Evolutionary conservation across 352 stramenopile genomes (phyloP).

Genomic region (Blastocystis sp.): DNA sequence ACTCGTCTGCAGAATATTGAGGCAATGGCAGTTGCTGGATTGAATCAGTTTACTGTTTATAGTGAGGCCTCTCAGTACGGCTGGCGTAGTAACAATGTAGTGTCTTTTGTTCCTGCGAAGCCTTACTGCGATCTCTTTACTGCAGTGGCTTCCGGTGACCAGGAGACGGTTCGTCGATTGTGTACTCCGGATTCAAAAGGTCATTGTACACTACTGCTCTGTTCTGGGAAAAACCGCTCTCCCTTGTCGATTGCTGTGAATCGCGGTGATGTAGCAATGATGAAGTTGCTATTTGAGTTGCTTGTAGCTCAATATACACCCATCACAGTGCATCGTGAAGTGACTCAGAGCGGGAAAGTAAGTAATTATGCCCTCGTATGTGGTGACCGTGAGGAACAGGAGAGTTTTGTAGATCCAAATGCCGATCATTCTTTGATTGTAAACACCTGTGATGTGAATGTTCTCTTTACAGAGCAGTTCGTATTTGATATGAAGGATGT

Average conservation of each 20-base stretch:
- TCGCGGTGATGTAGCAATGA: not conserved
- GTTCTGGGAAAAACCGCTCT: not conserved
- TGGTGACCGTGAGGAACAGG: not conserved
- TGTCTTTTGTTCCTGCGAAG: not conserved
- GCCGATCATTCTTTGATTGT: not conserved
- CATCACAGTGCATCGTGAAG: not conserved
- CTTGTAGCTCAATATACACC: conserved; percentile 48
- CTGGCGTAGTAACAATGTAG: not conserved
- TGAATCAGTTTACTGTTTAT: not conserved
- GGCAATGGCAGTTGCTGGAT: not conserved
- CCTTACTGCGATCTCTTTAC: conserved; percentile 6
- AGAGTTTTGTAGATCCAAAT: conserved; percentile 48
- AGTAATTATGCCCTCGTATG: conserved; percentile 50
- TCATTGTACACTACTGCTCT: not conserved
- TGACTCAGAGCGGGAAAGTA: not conserved
- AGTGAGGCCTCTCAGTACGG: not conserved
- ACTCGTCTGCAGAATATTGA: not conserved
- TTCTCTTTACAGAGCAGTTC: not conserved
- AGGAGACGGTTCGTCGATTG: not conserved
- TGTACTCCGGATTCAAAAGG: conserved; percentile 16
- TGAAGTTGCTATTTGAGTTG: conserved; percentile 34
- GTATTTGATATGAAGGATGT: not conserved
- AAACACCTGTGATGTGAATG: conserved; percentile 3
- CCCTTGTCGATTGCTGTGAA: not conserved
- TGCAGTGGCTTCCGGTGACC: not conserved